These are phyloP conservation scores for Yamadazyma sp. DNA, from an alignment of 1,139 yeast genomes.

Conservation along the genomic window DNA sequence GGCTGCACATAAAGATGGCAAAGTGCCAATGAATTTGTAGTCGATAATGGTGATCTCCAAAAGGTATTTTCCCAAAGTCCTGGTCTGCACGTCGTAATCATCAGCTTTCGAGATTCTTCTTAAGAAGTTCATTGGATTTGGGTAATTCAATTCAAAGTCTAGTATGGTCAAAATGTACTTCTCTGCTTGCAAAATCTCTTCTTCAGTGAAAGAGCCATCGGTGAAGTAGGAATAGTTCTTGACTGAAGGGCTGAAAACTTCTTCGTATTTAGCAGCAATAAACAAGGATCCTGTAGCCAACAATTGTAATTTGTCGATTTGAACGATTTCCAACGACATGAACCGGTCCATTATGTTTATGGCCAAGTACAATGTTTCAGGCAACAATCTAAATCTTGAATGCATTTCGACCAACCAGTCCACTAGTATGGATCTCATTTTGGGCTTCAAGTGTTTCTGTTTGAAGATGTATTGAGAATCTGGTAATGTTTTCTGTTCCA, in stretches of 20 bases:
- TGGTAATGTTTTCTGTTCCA: conserved; percentile 78
- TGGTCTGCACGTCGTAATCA: conserved; percentile 87
- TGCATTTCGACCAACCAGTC: conserved; percentile 97
- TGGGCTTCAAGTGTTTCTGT: conserved; percentile 78
- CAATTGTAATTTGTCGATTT: conserved; percentile 80
- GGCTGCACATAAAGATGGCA: conserved; percentile 86
- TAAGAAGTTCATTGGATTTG: conserved; percentile 91
- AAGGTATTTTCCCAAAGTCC: conserved; percentile 89
- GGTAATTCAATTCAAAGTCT: conserved; percentile 79
- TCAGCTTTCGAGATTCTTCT: conserved; percentile 94
- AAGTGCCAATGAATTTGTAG: conserved; percentile 72
- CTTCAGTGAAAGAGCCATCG: conserved; percentile 80
- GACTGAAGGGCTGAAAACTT: conserved; percentile 87
- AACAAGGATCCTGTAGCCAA: conserved; percentile 89
- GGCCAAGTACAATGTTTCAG: conserved; percentile 88
- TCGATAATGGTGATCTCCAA: conserved; percentile 82
- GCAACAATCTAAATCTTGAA: conserved; percentile 77
- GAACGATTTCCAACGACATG: conserved; percentile 76
- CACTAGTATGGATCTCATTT: conserved; percentile 84
- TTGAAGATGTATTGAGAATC: conserved; percentile 69
- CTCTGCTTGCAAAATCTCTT: conserved; percentile 86
- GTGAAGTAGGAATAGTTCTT: conserved; percentile 87
- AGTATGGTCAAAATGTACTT: conserved; percentile 75
- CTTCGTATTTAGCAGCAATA: conserved; percentile 95
- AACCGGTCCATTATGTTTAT: conserved; percentile 90